Conservation (phyloP, 129 eudicot genomes). For the Flaveria bidentis region DNA sequence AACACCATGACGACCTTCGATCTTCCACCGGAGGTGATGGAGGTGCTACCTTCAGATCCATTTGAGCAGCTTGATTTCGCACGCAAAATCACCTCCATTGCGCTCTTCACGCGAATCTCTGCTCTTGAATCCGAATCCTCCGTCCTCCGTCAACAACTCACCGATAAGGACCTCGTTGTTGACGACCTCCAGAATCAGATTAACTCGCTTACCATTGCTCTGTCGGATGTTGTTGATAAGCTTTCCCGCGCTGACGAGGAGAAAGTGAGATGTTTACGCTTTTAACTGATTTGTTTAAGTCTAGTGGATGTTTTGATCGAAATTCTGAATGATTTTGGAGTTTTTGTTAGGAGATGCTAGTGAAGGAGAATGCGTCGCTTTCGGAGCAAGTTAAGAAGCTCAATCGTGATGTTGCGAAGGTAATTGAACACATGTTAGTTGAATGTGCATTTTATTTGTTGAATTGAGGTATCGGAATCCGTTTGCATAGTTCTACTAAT, state of each 20-base stretch:
- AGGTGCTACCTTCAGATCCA: conserved; percentile 83
- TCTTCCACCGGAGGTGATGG: conserved; percentile 75
- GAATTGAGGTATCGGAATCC: not conserved
- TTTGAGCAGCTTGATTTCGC: conserved; percentile 94
- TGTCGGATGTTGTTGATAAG: conserved; percentile 48
- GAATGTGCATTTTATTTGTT: no score
- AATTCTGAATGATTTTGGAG: not conserved
- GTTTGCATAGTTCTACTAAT: not conserved
- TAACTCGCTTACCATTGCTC: conserved; percentile 60
- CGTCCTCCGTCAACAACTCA: conserved; percentile 53
- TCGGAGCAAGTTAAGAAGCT: conserved; percentile 80
- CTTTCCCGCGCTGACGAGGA: conserved; percentile 64
- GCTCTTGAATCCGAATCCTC: conserved; percentile 78
- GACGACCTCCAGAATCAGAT: conserved; percentile 67
- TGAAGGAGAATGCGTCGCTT: conserved; percentile 66
- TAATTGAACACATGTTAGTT: conserved; percentile 19
- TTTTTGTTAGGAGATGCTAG: conserved; percentile 56
- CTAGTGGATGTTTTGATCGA: not conserved
- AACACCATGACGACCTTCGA: conserved; percentile 52
- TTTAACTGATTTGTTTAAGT: not conserved
- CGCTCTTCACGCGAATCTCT: conserved; percentile 88
- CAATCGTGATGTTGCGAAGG: conserved; percentile 95
- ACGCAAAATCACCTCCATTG: conserved; percentile 96
- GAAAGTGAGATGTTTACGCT: conserved; percentile 48
- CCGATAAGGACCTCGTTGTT: conserved; percentile 59